Base-by-base conservation (phyloP, 371 early-diverging fungal species). In the Saksenaea vasiformis region DNA sequence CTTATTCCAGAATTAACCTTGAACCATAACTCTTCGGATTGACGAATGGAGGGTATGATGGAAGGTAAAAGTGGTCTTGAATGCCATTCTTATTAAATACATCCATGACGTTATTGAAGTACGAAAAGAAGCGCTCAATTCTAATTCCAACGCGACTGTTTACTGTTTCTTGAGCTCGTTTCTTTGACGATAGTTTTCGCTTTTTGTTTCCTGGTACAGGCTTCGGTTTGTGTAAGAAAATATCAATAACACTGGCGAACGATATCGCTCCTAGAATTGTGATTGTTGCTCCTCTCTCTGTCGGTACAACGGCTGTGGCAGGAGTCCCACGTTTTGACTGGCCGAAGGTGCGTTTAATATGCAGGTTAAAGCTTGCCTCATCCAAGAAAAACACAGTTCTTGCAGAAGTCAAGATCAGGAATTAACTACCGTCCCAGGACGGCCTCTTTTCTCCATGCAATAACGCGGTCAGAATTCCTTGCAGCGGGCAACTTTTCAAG, bases 341-440 rank as follows among this genome's bases (percentile, higher is more conserved):
- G 9, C 61, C 67, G 53, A 66, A 66, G 17, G 2, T 58, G 13
- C 61, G 56, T 26, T 43, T 35, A 35, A 61, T 57, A 17, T 61
- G 61, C 35, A 66, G 19, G 31, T 66, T 66, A 17, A 61, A 66
- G 2, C 66, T 61, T 17, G 67, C 55, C 51, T 66, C 61, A 37
- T 58, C 61, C 10, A 61, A 47, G 47, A n/a, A 44, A 66, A 14
- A 66, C 24, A 38, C 67, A 66, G 19, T 53, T 56, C 26, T 17
- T 10, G 47, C 54, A 31, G 34, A 38, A 65, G 24, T 56, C 31
- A 31, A 7, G 31, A 31, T 31, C 31, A 4, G 31, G n/a, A n/a
- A n/a, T n/a, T n/a, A n/a, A n/a, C n/a, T n/a, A n/a, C n/a, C n/a
- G n/a, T n/a, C n/a, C n/a, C n/a, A n/a, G n/a, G n/a, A n/a, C n/a